Evolutionary conservation across 345 rosid species (phyloP), one percentile per base, ranked within the genome.

Genomic region (Alliaria petiolata): DNA sequence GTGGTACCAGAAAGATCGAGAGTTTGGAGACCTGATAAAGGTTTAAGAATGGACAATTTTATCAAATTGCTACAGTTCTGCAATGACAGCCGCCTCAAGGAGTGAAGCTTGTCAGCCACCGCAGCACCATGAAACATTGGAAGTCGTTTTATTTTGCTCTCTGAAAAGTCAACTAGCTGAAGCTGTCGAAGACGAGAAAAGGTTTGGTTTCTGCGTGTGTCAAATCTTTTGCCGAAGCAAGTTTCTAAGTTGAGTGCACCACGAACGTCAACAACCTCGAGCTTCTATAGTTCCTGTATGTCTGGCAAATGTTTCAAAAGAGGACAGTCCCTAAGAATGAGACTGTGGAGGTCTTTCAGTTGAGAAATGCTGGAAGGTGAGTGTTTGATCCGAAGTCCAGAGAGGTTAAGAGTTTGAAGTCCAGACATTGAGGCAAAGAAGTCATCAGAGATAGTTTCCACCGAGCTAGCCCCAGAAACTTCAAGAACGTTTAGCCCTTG

Each of bases 381-480:
- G 4, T 31, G 12, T 42, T 30, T 36, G 30, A 86, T 75, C 36
- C 20, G 51, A 17, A 71, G 57, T 3, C 39, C 78, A 33, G 87
- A 84, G 51, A 86, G 76, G 63, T 86, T 82, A 36, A 85, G 86
- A 75, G 81, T 83, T 60, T 44, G 76, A 61, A 86, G 78, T 1
- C 60, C 5, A 20, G 52, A 0, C 42, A 63, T n/a, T 2, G 36
- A 2, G 14, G 1, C 13, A 33, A 86, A 83, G 35, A 86, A 36
- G 5, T 62, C 16, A 1, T 71, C 74, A 3, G 72, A 22, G 39
- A 84, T 78, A 19, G 4, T 33, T 44, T 33, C n/a, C 58, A 80
- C 25, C 66, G 75, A 63, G 16, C 71, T 69, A 15, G 85, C 74
- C 14, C 76, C 86, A 6, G 88, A 81, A 62, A 86, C 72, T 82